phyloP scores from a whole-genome alignment of 305 asterid genomes.

The Ruellia speciosa region DNA sequence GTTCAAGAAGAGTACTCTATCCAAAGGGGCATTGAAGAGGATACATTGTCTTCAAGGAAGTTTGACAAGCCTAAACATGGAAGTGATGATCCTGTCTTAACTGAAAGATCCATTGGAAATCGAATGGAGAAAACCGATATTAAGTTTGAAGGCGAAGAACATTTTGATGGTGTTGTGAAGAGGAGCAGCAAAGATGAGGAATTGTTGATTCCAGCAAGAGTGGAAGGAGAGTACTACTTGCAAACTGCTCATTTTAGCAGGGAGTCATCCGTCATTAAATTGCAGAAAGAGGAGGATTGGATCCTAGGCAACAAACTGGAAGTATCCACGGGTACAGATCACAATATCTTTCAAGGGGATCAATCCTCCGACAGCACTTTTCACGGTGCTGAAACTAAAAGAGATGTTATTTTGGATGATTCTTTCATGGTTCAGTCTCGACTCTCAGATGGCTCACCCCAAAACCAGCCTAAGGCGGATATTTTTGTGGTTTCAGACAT shows the following conservation, averaged over 20 bases:
- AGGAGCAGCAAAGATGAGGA: slow-evolving; percentile 41
- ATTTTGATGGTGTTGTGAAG: slow-evolving; percentile 26
- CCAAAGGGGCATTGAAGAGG: slow-evolving; percentile 25
- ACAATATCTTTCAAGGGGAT: slow-evolving; percentile 29
- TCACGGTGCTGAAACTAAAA: slow-evolving; percentile 27
- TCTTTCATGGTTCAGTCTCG: slow-evolving; percentile 61
- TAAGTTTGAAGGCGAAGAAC: slow-evolving; percentile 34
- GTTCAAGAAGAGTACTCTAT: slow-evolving; percentile 29
- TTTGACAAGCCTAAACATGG: slow-evolving; percentile 31
- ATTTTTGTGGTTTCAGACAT: slow-evolving; percentile 48
- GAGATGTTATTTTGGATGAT: slow-evolving; percentile 48
- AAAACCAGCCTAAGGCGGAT: slow-evolving; percentile 38
- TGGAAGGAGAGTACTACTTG: slow-evolving; percentile 25
- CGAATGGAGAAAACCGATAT: slow-evolving; percentile 18
- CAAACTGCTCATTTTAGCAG: slow-evolving; percentile 27
- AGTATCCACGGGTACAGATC: slow-evolving; percentile 20
- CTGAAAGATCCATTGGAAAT: slow-evolving; percentile 28
- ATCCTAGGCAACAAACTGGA: slow-evolving; percentile 27
- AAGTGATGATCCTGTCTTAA: slow-evolving; percentile 42
- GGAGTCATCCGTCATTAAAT: slow-evolving; percentile 35
- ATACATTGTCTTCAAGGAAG: slow-evolving; percentile 22
- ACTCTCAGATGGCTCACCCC: slow-evolving; percentile 21
- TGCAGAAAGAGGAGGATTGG: slow-evolving; percentile 55
- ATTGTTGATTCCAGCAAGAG: slow-evolving; percentile 31
- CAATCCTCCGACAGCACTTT: slow-evolving; percentile 27